phyloP scores from a whole-genome alignment of 2,329 filamentous ascomycete species.

The Rugonectria rugulosa region DNA sequence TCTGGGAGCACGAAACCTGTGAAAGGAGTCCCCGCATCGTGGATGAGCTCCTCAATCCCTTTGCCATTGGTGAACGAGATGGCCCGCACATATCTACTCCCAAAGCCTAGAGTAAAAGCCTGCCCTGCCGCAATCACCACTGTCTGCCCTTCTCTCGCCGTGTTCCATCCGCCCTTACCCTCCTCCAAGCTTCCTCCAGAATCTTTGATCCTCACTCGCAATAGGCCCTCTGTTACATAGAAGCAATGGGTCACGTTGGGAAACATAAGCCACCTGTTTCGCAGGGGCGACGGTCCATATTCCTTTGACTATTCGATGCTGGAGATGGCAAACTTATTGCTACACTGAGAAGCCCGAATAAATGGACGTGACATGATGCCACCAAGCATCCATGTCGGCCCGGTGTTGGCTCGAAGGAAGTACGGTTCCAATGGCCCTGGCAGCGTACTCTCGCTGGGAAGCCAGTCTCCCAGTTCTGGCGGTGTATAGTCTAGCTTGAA shows the following conservation, averaged over 20 bases:
- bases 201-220: slow-evolving; percentile 51
- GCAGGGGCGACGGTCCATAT: slow-evolving; percentile 49
- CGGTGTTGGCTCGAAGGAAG: slow-evolving; percentile 59
- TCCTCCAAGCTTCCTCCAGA: too few relatives aligned
- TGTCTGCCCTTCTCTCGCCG: slow-evolving; percentile 53
- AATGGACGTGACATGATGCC: slow-evolving; percentile 57
- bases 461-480: slow-evolving; percentile 53
- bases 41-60: slow-evolving; percentile 56
- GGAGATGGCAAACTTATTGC: slow-evolving; percentile 60
- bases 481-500: slow-evolving; percentile 57
- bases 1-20: slow-evolving; percentile 50
- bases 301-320: slow-evolving; percentile 56
- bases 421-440: slow-evolving; percentile 52
- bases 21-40: slow-evolving; percentile 45
- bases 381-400: slow-evolving; percentile 54
- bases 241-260: slow-evolving; percentile 59
- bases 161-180: slow-evolving; percentile 31
- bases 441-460: slow-evolving; percentile 48
- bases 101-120: slow-evolving; percentile 53
- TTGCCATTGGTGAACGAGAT: slow-evolving; percentile 57
- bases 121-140: slow-evolving; percentile 56
- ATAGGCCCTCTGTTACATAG: slow-evolving; percentile 54
- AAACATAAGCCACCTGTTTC: slow-evolving; percentile 52
- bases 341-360: slow-evolving; percentile 55
- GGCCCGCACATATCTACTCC: slow-evolving; percentile 54